Conservation (phyloP, 768 basidiomycete species). For the Boletus speciosus region DNA sequence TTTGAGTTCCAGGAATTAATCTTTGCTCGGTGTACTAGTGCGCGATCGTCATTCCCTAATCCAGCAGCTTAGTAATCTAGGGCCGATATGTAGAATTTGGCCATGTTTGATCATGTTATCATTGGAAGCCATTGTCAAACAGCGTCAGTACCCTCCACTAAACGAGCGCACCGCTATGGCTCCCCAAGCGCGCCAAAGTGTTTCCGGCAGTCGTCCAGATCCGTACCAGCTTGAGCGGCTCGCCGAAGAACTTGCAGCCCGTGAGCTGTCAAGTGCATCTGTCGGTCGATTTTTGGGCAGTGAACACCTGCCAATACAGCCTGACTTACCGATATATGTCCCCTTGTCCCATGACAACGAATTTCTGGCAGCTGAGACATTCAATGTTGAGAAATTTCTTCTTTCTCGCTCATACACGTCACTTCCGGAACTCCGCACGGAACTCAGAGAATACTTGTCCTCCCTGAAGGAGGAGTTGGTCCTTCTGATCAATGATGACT, state of each 20-base stretch:
- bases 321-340: slow-evolving; percentile 57
- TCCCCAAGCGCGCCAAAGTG: slow-evolving; percentile 14
- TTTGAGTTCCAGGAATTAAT: too few species aligned
- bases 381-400: slow-evolving; percentile 84
- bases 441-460: slow-evolving; percentile 82
- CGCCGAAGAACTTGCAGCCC: slow-evolving; percentile 63
- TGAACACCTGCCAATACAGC: slow-evolving; percentile 18
- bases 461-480: slow-evolving; percentile 91
- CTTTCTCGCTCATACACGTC: slow-evolving; percentile 82
- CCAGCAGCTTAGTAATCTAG: not conserved
- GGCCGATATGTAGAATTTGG: not conserved
- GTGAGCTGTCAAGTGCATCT: slow-evolving; percentile 41
- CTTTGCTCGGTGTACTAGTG: too few species aligned
- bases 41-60: not conserved
- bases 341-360: slow-evolving; percentile 82
- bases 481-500: slow-evolving; percentile 94
- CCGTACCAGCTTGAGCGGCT: slow-evolving; percentile 68
- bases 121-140: slow-evolving; percentile 25
- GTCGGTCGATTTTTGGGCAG: not conserved
- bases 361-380: slow-evolving; percentile 62
- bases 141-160: not conserved
- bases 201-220: slow-evolving; percentile 34
- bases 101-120: slow-evolving; percentile 23
- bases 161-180: slow-evolving; percentile 11
- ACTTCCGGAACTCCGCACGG: slow-evolving; percentile 80